A percentile compares a stretch with the other conserved stretches of the same genome.
Conservation (phyloP, 768 basidiomycete species). For the Melanogaster broomeanus region DNA sequence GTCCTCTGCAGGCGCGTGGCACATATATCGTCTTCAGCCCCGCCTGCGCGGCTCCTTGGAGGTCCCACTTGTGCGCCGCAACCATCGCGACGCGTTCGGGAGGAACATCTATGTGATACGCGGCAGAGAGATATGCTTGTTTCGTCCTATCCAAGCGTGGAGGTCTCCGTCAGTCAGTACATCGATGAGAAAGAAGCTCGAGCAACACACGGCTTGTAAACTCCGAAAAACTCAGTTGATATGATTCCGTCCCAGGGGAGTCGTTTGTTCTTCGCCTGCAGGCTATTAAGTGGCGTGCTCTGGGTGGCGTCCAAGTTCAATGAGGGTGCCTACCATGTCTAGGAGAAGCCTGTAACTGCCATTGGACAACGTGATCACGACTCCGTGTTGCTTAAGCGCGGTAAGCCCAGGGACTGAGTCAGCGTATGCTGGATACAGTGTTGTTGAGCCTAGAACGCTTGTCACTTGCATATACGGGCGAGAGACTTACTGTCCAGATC, state of each 20-base stretch:
- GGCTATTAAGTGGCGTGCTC: background rate
- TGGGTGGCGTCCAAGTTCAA: background rate
- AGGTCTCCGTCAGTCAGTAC: background rate
- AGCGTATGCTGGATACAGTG: slow-evolving; percentile 51
- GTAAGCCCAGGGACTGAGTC: slow-evolving; percentile 52
- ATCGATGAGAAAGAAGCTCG: background rate
- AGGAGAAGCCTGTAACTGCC: slow-evolving; percentile 62
- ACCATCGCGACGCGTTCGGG: slow-evolving; percentile 62
- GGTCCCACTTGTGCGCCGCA: slow-evolving; percentile 60
- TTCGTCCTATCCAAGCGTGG: slow-evolving; percentile 34
- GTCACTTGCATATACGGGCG: background rate
- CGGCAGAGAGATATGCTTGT: slow-evolving; percentile 49
- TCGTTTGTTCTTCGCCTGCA: slow-evolving; percentile 58
- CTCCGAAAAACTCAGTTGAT: slow-evolving; percentile 58
- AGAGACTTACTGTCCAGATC: slow-evolving; percentile 46
- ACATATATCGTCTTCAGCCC: slow-evolving; percentile 66
- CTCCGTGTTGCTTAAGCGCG: slow-evolving; percentile 48
- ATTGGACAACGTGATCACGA: slow-evolving; percentile 61
- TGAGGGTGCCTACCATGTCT: slow-evolving; percentile 50
- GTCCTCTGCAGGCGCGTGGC: slow-evolving; percentile 51
- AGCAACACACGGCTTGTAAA: slow-evolving; percentile 64
- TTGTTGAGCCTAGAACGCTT: slow-evolving; percentile 28
- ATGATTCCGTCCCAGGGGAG: slow-evolving; percentile 68
- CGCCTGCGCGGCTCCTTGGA: slow-evolving; percentile 49
- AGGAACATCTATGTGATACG: slow-evolving; percentile 44